Percentiles rank a stretch among this genome's conserved stretches.
Conservation (phyloP, 176 grass and related monocot genomes). For the Otatea glauca region DNA sequence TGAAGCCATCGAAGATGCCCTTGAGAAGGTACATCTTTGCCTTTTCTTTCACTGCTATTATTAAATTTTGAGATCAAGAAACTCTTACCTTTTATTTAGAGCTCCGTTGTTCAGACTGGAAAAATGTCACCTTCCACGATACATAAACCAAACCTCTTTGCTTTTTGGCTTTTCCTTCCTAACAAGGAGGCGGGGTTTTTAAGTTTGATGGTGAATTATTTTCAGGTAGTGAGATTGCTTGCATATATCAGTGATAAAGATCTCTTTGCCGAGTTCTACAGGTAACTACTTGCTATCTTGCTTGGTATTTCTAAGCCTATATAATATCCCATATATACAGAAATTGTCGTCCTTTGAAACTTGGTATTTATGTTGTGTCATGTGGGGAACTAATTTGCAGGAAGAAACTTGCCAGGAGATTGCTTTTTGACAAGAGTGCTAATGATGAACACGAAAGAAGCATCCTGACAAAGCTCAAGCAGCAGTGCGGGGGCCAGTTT, state of each 20-base stretch:
- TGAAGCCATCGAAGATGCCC: conserved; percentile 98
- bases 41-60: conserved; percentile 20
- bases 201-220: neutral
- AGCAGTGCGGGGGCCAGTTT: conserved; percentile 95
- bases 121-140: too few species aligned
- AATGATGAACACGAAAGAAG: conserved; percentile 99
- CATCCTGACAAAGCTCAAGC: conserved; percentile 98
- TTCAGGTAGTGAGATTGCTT: conserved; percentile 88
- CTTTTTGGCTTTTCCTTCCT: too few species aligned
- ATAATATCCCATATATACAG: neutral
- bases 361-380: conserved; percentile 31
- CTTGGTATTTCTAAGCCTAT: conserved; percentile 30
- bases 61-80: neutral
- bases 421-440: conserved; percentile 98
- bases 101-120: too few species aligned
- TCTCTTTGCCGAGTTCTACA: conserved; percentile 94
- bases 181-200: too few species aligned
- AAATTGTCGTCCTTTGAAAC: neutral
- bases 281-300: conserved; percentile 48
- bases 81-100: neutral
- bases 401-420: conserved; percentile 97
- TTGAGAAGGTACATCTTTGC: conserved; percentile 73
- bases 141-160: too few species aligned
- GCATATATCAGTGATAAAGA: conserved; percentile 97
- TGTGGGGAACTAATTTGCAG: conserved; percentile 51